Evolutionary conservation across 768 basidiomycete genomes (phyloP).

Genomic region (Pleurotus giganteus): DNA sequence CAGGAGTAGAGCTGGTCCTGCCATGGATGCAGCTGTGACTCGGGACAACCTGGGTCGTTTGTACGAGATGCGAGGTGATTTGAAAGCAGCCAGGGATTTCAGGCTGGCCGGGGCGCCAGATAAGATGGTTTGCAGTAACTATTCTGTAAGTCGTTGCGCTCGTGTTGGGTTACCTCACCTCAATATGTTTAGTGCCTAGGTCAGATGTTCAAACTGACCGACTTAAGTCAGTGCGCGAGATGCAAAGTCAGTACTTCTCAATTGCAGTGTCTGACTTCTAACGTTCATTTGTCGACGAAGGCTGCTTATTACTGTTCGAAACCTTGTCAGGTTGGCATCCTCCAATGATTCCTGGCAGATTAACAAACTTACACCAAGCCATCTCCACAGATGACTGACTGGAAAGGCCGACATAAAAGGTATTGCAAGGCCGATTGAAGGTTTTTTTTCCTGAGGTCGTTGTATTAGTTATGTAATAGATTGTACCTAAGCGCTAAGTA

Average conservation of each 20-base stretch:
- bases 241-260: slow-evolving; percentile 21
- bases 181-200: slow-evolving; percentile 21
- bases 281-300: background rate
- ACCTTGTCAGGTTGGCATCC: background rate
- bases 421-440: background rate
- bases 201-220: slow-evolving; percentile 10
- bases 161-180: background rate
- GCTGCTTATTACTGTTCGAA: background rate
- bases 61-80: background rate
- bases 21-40: background rate
- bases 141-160: background rate
- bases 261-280: background rate
- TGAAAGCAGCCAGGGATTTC: background rate
- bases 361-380: no score
- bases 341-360: background rate
- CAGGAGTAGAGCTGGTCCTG: background rate
- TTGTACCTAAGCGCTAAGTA: no score
- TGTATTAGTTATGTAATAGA: background rate
- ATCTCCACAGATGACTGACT: background rate
- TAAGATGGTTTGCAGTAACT: slow-evolving; percentile 4
- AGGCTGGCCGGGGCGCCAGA: background rate
- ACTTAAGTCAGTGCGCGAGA: slow-evolving; percentile 21
- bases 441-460: background rate
- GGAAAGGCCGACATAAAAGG: slow-evolving; percentile 10
- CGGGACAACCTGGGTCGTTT: background rate